Evolutionary conservation across 352 stramenopile species (phyloP), one percentile per base, ranked within the genome.

Genomic region (Phytopythium mirpurense): DNA sequence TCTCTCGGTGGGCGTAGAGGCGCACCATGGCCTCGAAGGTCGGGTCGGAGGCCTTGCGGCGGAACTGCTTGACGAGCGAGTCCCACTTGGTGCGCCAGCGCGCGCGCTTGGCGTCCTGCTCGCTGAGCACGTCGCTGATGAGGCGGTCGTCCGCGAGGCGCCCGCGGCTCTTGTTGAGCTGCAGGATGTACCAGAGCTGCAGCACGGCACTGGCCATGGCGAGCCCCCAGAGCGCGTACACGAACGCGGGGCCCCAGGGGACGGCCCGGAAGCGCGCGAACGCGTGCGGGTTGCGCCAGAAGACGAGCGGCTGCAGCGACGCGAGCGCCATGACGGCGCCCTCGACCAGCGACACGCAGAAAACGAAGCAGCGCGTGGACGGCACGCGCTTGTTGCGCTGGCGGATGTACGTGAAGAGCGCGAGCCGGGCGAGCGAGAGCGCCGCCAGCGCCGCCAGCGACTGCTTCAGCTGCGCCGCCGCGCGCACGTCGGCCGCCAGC

Each of bases 11-110:
- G 3, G 83, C 83, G 56, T 88, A 93, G 14, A 93, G 72, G n/a
- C 78, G 74, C 57, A 93, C 76, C 32, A 93, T 83, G 16, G 83
- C 80, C 45, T 93, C 79, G 35, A 93, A 93, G 16, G 83, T 89
- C 26, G 80, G 67, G 44, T 91, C 80, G 29, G 71, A 83, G 15
- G 67, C 59, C 40, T 84, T 80, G 19, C 64, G 62, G 51, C 84
- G 62, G 51, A 91, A 71, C 43, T 90, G 74, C 50, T 79, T 83
- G 19, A 87, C 76, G 24, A 93, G 59, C 44, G 74, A 73, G n/a
- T 76, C 60, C 83, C 83, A 93, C 59, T 93, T 93, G 51, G 68
- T 74, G 14, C 69, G 60, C 83, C 83, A 93, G 31, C 71, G 37
- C 21, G 66, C 70, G 29, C 78, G 66, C 45, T 74, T 67, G n/a